phyloP scores from a whole-genome alignment of 2,329 filamentous ascomycete genomes.

The Microcera coccophila region DNA sequence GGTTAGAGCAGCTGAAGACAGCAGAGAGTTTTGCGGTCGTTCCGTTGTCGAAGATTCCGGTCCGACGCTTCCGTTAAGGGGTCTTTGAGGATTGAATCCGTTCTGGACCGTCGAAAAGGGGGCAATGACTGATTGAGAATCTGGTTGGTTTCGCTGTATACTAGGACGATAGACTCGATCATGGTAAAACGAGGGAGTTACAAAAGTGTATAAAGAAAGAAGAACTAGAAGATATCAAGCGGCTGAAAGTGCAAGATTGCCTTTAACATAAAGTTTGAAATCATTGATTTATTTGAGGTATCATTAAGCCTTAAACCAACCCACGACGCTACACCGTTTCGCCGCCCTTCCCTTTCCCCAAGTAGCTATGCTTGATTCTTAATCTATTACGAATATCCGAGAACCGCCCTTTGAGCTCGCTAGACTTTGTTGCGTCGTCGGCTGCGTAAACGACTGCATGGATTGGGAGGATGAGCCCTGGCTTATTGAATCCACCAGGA shows the following conservation, averaged over 20 bases:
- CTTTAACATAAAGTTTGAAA: slow-evolving; percentile 12
- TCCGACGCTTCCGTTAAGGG: slow-evolving; percentile 17
- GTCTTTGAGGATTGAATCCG: not conserved
- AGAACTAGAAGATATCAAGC: not conserved
- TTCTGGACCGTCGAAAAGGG: not conserved
- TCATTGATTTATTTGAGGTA: slow-evolving; percentile 28
- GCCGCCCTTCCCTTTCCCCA: not conserved
- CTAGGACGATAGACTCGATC: not conserved
- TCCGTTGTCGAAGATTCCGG: slow-evolving; percentile 23
- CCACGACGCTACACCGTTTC: slow-evolving; percentile 15
- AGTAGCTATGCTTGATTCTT: slow-evolving; percentile 2
- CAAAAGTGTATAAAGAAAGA: no score
- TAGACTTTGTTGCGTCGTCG: not conserved
- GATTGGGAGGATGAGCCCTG: not conserved
- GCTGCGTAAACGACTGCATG: not conserved
- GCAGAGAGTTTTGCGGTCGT: slow-evolving; percentile 24
- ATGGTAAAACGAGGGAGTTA: not conserved
- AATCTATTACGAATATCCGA: slow-evolving; percentile 19
- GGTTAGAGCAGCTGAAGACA: slow-evolving; percentile 27
- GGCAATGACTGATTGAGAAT: not conserved
- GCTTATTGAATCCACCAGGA: not conserved
- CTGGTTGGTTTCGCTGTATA: slow-evolving; percentile 2
- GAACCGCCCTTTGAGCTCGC: not conserved
- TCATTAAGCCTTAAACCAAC: slow-evolving; percentile 29
- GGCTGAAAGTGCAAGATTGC: not conserved